These are phyloP conservation scores for Laetiporus sulphureus DNA, from an alignment of 1,284 basidiomycete genomes.

Conservation along the genomic window DNA sequence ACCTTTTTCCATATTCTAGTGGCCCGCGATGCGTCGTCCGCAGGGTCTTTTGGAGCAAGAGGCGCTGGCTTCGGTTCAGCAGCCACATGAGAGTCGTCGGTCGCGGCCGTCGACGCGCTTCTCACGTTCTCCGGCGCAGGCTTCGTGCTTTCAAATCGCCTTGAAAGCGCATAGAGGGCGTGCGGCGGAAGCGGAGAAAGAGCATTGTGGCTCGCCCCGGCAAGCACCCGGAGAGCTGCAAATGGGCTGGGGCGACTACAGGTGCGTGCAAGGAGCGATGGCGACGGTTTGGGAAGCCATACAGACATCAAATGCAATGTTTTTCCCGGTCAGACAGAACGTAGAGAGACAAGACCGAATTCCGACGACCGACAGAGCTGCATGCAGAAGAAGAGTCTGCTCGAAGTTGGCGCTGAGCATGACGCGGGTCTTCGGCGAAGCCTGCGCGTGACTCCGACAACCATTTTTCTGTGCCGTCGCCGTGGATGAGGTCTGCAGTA, in stretches of 20 bases:
- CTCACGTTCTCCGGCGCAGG: slow-evolving; percentile 10
- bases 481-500: too few species aligned
- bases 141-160: slow-evolving; percentile 22
- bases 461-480: too few species aligned
- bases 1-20: slow-evolving; percentile 82
- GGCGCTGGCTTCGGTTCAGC: slow-evolving; percentile 40
- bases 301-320: slow-evolving; percentile 21
- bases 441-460: too few species aligned
- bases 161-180: slow-evolving; percentile 9
- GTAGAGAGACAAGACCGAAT: not conserved
- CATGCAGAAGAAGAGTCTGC: not conserved
- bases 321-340: too few species aligned
- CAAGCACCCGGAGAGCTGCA: slow-evolving; percentile 26
- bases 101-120: slow-evolving; percentile 9
- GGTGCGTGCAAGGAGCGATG: slow-evolving; percentile 36
- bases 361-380: not conserved
- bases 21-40: slow-evolving; percentile 42
- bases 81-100: slow-evolving; percentile 12
- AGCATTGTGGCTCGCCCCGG: slow-evolving; percentile 11
- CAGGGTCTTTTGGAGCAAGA: slow-evolving; percentile 42
- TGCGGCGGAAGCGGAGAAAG: slow-evolving; percentile 12
- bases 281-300: slow-evolving; percentile 32
- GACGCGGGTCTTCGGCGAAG: slow-evolving; percentile 5
- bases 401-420: not conserved
- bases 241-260: slow-evolving; percentile 21